Percentiles rank a stretch among this genome's conserved stretches.
phyloP scores from a whole-genome alignment of 2,329 filamentous ascomycete species.

The Helminthosporium solani region DNA sequence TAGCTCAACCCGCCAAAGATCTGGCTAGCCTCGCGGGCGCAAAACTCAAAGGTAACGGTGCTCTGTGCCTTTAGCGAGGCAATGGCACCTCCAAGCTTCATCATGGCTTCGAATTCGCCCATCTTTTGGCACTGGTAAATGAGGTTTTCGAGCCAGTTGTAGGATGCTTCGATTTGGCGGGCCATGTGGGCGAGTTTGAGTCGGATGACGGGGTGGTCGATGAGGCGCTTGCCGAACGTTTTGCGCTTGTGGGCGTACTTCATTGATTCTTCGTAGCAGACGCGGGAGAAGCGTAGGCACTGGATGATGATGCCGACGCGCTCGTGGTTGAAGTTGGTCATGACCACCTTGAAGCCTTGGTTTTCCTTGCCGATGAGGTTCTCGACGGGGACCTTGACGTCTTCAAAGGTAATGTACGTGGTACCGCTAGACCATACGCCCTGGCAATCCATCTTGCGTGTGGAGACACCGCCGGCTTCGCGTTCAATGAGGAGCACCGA shows the following conservation, averaged over 20 bases:
- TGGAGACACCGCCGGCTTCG: conserved; percentile 78
- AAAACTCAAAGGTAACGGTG: conserved; percentile 96
- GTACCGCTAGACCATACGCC: conserved; percentile 95
- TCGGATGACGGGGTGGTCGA: conserved; percentile 95
- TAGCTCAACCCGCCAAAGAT: conserved; percentile 96
- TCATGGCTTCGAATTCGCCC: conserved; percentile 92
- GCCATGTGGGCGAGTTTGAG: conserved; percentile 99
- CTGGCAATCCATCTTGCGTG: conserved; percentile 96
- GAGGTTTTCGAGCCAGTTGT: conserved; percentile 94
- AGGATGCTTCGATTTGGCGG: conserved; percentile 94
- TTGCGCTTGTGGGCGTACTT: conserved; percentile 97
- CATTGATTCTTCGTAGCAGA: conserved; percentile 94
- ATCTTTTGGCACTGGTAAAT: conserved; percentile 92
- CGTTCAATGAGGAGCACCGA: conserved; percentile 91
- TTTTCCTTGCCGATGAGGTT: conserved; percentile 98
- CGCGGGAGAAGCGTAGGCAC: conserved; percentile 88
- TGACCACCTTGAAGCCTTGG: conserved; percentile 97
- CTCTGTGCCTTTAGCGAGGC: conserved; percentile 91
- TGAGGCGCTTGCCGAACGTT: conserved; percentile 95
- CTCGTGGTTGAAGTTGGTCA: conserved; percentile 99
- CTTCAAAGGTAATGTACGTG: conserved; percentile 97
- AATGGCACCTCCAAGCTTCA: conserved; percentile 91
- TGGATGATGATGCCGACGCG: conserved; percentile 99
- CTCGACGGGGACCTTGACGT: conserved; percentile 99
- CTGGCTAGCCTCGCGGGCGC: conserved; percentile 91